Evolutionary conservation across 2,329 filamentous ascomycete genomes (phyloP), one percentile per base, ranked within the genome.

Genomic region (Leptosphaerulina australis): DNA sequence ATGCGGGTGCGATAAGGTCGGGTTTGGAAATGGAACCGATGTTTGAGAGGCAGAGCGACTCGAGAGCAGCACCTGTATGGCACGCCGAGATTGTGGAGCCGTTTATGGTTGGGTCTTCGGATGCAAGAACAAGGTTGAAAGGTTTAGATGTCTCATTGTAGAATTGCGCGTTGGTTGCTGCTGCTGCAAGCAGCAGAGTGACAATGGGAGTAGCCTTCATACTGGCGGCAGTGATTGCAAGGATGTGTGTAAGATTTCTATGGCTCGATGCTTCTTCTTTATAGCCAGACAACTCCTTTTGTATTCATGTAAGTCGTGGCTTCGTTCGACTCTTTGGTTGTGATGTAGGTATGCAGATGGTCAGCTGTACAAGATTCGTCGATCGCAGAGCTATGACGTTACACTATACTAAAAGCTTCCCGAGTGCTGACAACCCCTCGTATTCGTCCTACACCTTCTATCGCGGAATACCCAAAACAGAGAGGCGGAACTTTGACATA

Each of bases 11-110:
- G 17, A 60, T 54, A 20, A 55, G 51, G 18, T 51, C 40, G 7
- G 62, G 59, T 12, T 61, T 64, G 9, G 61, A 64, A 2, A 50
- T 46, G 1, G 58, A 53, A 38, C 39, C 47, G 25, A 33, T 60
- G 50, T 37, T 58, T 50, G 60, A 59, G 14, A 76, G 53, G 54
- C 78, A 80, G 45, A 80, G 73, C 9, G 67, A 72, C 59, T 79
- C 77, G 44, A 80, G 77, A 4, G 72, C 78, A 15, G 78, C 78
- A 22, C 78, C 78, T 50, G 73, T 70, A 59, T 80, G 78, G 64
- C 78, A 81, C 46, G 78, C 62, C 4, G 59, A 60, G 12, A 80
- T 71, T 5, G 68, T 64, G 10, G 62, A 36, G 45, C 73, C 73
- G 38, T 79, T 70, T 44, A 74, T 55, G 2, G 69, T 67, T 4